Evolutionary conservation across 495 filamentous ascomycete species (phyloP), one percentile per base, ranked within the genome.

Genomic region (Oidiodendron maius): DNA sequence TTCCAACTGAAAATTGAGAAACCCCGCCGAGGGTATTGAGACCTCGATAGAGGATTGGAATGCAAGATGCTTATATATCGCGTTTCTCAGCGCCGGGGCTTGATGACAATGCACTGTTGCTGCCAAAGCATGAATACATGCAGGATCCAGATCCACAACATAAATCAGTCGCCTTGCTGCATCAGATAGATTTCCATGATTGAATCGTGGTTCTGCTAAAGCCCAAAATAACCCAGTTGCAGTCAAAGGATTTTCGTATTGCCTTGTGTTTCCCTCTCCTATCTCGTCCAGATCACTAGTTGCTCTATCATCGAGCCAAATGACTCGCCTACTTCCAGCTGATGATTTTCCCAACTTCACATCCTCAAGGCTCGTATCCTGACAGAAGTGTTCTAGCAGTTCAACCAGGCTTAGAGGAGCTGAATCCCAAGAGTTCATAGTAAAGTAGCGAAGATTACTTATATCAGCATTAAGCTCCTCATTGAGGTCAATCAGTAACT

Each of bases 111-210:
- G 10, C 1, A 22, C 37, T 26, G 46, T 48, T n/a, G 39, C 46
- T 30, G 46, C 22, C 1, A 48, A 23, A 30, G 35, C 46, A 28
- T 40, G 36, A 38, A 48, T 48, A n/a, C 28, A 48, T 1, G 12
- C 6, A 8, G 46, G 22, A 40, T 48, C 46, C n/a, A 48, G 16
- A 21, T 32, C 26, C 20, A 15, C 12, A 20, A 48, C 40, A 36
- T 48, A 40, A 26, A 40, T 30, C 34, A 48, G 35, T 3, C 35
- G 35, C 30, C 46, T 48, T 15, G 39, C 18, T 21, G 46, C 35
- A 40, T 48, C 46, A 2, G 46, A 36, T 30, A 2, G 1, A 40
- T 48, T 23, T 28, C 18, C 10, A 15, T 30, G 3, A 12, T 32
- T 34, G 30, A 48, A 39, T 48, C 46, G 18, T 36, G 35, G 36